Evolutionary conservation across 371 early-diverging fungal genomes (phyloP).

Genomic region (Caulochytrium protostelioides): DNA sequence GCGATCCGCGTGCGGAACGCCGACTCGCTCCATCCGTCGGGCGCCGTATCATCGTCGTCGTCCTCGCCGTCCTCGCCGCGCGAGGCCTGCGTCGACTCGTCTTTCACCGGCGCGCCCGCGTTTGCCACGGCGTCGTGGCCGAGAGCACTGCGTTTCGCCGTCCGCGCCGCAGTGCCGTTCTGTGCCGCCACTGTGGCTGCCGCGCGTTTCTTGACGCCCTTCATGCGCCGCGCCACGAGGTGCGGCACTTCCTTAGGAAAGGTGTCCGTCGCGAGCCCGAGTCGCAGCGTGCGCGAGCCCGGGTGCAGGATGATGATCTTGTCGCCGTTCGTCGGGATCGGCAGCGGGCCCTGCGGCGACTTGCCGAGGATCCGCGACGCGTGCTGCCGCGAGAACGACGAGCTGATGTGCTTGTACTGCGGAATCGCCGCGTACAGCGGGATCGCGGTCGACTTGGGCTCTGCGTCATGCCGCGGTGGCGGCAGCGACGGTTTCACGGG

Average conservation of each 20-base stretch:
- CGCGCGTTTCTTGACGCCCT: neutral
- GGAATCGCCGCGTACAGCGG: neutral
- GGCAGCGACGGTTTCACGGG: neutral
- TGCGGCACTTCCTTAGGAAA: conserved; percentile 56
- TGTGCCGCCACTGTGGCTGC: conserved; percentile 1
- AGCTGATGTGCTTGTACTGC: no score
- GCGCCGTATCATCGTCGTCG: conserved; percentile 8
- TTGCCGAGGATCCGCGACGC: neutral
- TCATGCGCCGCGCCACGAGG: conserved; percentile 44
- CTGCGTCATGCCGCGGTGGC: neutral
- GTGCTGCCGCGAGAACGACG: neutral
- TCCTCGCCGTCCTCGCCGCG: conserved; percentile 4
- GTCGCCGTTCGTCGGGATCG: neutral
- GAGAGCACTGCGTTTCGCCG: neutral
- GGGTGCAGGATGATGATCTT: conserved; percentile 64
- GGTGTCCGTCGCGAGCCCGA: conserved; percentile 60
- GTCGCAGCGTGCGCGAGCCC: conserved; percentile 54
- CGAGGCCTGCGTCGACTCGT: conserved; percentile 1
- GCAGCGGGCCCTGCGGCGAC: neutral
- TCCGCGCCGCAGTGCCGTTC: neutral
- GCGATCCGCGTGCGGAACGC: neutral
- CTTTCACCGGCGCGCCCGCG: conserved; percentile 1
- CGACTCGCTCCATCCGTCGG: neutral
- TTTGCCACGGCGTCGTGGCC: conserved; percentile 4
- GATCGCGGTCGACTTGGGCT: neutral